Evolutionary conservation across 169 alveolate species (phyloP), one percentile per base, ranked within the genome.

Genomic region (Eimeria maxima): DNA sequence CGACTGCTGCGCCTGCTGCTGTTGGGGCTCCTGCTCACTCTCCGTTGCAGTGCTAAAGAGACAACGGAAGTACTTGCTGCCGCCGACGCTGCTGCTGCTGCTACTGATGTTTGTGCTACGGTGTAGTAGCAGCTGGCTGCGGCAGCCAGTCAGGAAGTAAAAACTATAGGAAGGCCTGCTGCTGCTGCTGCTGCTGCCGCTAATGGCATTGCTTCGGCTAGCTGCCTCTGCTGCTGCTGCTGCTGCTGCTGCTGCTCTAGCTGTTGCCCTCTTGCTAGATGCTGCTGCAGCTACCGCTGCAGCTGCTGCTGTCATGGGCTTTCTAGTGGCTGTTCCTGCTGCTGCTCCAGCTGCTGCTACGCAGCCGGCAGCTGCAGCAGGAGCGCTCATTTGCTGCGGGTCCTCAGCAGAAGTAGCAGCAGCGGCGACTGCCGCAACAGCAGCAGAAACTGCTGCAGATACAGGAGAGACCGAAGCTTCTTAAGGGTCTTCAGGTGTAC

Each of bases 251-350:
- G 89, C 89, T 44, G 60, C 89, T 38, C 44, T 50, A 3, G 90
- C 65, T 42, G 45, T 73, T 14, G 90, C 87, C 6, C 38, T 7
- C 29, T 45, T 47, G 5, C 44, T 45, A 4, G 14, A 4, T 18
- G 73, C 73, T 50, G 90, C 90, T 47, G 90, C 90, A 2, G 60
- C 87, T 76, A n/a, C n/a, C n/a, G n/a, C n/a, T n/a, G n/a, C n/a
- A n/a, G 87, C 53, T 27, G 71, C 67, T 50, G 71, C 71, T 27
- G 50, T 73, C 50, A 7, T 24, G 11, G 3, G 67, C 73, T n/a
- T 29, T 47, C 71, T 45, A 53, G 73, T 47, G 5, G 90, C 73
- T 4, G 73, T 5, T 11, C 71, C 67, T 3, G 73, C 87, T 33
- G 87, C 87, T 33, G 90, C 90, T 8, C 53, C 71, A 4, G 73